These are phyloP conservation scores for Quercus rubra DNA, from an alignment of 306 rosid species.

Conservation along the genomic window DNA sequence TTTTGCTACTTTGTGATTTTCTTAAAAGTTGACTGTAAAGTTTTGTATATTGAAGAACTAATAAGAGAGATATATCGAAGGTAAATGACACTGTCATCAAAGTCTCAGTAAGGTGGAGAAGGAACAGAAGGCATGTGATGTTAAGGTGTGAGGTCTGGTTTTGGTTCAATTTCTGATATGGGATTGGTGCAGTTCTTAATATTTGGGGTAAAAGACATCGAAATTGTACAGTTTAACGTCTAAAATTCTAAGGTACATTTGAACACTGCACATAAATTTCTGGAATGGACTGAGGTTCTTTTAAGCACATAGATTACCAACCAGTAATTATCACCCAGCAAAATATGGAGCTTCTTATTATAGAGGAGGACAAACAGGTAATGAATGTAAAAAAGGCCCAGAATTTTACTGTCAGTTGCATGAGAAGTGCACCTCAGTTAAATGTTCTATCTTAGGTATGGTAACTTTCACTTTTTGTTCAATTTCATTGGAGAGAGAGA, in stretches of 20 bases:
- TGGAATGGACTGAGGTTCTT: not conserved
- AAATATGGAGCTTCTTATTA: not conserved
- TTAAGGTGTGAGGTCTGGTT: too few relatives aligned
- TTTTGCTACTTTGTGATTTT: too few relatives aligned
- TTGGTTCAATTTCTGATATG: too few relatives aligned
- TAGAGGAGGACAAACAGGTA: not conserved
- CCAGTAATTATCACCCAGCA: not conserved
- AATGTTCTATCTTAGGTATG: constrained; percentile 28
- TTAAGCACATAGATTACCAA: not conserved
- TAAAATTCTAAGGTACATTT: not conserved
- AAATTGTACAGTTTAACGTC: not conserved
- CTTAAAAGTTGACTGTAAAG: too few relatives aligned
- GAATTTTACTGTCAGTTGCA: constrained; percentile 16
- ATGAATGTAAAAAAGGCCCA: not conserved
- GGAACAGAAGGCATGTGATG: too few relatives aligned
- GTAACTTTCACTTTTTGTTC: constrained; percentile 52
- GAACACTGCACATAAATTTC: not conserved
- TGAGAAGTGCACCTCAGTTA: constrained; percentile 7
- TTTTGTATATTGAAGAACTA: too few relatives aligned
- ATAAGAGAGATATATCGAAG: too few relatives aligned
- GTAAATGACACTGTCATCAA: too few relatives aligned
- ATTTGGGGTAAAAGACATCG: not conserved
- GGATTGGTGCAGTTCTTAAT: too few relatives aligned
- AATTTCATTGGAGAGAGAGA: constrained; percentile 28
- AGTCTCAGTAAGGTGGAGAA: too few relatives aligned